A percentile compares a stretch with the other conserved stretches of the same genome.
Evolutionary conservation across 192 early-diverging fungal species (phyloP).

Genomic region (Backusella tuberculispora): DNA sequence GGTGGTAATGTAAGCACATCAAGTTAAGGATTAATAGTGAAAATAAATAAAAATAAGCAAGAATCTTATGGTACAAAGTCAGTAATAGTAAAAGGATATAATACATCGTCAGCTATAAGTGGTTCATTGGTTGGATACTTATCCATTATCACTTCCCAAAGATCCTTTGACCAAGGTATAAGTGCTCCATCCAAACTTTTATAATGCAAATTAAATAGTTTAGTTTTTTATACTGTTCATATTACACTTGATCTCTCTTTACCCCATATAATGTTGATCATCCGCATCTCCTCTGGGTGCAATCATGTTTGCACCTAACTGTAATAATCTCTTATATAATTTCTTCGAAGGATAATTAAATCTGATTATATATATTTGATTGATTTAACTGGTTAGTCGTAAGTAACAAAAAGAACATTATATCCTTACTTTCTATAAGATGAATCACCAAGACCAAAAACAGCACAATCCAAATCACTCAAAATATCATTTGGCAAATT

Average conservation of each 20-base stretch:
- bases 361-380: slow-evolving; percentile 35
- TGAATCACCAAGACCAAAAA: slow-evolving; percentile 96
- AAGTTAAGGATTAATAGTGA: neutral
- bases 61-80: neutral
- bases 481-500: slow-evolving; percentile 69
- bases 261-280: slow-evolving; percentile 95
- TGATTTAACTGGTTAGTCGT: too few species aligned
- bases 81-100: slow-evolving; percentile 38
- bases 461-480: slow-evolving; percentile 71
- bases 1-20: slow-evolving; percentile 30
- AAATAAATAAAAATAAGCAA: neutral
- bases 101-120: slow-evolving; percentile 57
- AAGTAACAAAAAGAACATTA: too few species aligned
- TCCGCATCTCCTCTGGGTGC: slow-evolving; percentile 84
- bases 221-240: slow-evolving; percentile 17
- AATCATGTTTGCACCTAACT: slow-evolving; percentile 82
- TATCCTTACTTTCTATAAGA: slow-evolving; percentile 78
- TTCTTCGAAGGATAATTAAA: slow-evolving; percentile 97
- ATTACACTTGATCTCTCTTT: slow-evolving; percentile 19
- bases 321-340: slow-evolving; percentile 79
- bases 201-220: neutral
- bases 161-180: slow-evolving; percentile 81
- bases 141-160: slow-evolving; percentile 73
- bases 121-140: slow-evolving; percentile 55
- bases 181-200: slow-evolving; percentile 81